Evolutionary conservation across 2,329 filamentous ascomycete genomes (phyloP).

Genomic region (Helminthosporium solani): DNA sequence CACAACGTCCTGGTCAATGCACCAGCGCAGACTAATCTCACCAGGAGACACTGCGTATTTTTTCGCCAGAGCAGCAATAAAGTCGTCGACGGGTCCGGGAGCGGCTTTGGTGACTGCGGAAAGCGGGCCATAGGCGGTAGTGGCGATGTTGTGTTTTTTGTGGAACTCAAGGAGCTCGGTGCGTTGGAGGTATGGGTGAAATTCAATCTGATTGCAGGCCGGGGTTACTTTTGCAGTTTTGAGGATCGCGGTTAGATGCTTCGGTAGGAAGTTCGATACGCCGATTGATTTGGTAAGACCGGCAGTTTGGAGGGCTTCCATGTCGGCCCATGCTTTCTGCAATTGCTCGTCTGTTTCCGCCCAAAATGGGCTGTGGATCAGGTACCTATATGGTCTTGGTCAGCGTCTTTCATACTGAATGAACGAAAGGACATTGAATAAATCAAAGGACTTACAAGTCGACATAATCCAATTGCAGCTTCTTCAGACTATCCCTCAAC

Average conservation of each 20-base stretch:
- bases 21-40: constrained; percentile 61
- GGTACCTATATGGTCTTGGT: constrained; percentile 46
- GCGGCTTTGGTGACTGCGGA: constrained; percentile 56
- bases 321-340: constrained; percentile 59
- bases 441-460: constrained; percentile 53
- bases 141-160: constrained; percentile 51
- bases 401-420: neutral
- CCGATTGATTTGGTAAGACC: constrained; percentile 63
- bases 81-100: constrained; percentile 57
- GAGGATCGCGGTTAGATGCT: constrained; percentile 56
- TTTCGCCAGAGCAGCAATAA: constrained; percentile 54
- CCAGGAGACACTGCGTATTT: constrained; percentile 62
- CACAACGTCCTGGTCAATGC: constrained; percentile 60
- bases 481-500: constrained; percentile 58
- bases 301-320: constrained; percentile 59
- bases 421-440: neutral
- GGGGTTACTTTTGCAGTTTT: constrained; percentile 57
- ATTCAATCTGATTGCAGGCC: constrained; percentile 68
- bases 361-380: constrained; percentile 64
- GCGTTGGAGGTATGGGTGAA: constrained; percentile 68
- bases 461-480: constrained; percentile 61
- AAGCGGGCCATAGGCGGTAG: constrained; percentile 49
- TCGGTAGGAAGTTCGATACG: constrained; percentile 59
- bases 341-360: constrained; percentile 55
- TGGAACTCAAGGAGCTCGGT: constrained; percentile 57